Evolutionary conservation across 164 flowering plant species (phyloP).

Genomic region (Kalanchoe fedtschenkoi): DNA sequence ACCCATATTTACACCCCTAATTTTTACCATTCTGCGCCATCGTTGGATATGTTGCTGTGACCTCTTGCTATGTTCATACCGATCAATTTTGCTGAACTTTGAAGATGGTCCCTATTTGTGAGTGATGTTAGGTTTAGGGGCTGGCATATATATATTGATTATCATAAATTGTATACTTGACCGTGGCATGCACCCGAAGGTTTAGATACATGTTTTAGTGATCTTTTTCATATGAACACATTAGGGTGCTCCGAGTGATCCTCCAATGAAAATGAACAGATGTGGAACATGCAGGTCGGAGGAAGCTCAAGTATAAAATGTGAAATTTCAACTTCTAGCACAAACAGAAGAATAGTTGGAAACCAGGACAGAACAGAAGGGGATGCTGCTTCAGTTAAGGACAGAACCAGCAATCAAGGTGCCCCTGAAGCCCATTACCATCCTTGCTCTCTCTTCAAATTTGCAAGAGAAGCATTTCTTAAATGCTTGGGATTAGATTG

Average conservation of each 20-base stretch:
- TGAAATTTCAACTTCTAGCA: background rate
- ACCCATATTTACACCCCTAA: too few species aligned
- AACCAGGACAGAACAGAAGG: background rate
- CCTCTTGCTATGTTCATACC: too few species aligned
- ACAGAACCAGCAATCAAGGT: background rate
- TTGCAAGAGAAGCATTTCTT: background rate
- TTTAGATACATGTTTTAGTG: background rate
- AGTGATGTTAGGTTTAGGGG: too few species aligned
- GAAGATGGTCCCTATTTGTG: too few species aligned
- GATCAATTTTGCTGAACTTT: too few species aligned
- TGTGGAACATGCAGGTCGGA: constrained; percentile 2
- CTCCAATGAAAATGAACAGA: background rate
- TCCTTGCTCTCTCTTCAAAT: background rate
- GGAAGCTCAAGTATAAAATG: constrained; percentile 1
- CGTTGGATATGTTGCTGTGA: background rate
- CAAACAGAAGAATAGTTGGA: background rate
- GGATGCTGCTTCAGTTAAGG: background rate
- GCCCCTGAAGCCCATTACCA: background rate
- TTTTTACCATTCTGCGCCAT: too few species aligned
- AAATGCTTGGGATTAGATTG: constrained; percentile 3
- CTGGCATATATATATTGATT: too few species aligned
- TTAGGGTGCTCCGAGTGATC: too few species aligned
- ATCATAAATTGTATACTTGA: too few species aligned
- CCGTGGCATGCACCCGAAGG: background rate
- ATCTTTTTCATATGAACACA: too few species aligned